Percentiles rank a stretch among this genome's conserved stretches.
Evolutionary conservation across 495 filamentous ascomycete species (phyloP).

Genomic region (Penicillium goetzii): DNA sequence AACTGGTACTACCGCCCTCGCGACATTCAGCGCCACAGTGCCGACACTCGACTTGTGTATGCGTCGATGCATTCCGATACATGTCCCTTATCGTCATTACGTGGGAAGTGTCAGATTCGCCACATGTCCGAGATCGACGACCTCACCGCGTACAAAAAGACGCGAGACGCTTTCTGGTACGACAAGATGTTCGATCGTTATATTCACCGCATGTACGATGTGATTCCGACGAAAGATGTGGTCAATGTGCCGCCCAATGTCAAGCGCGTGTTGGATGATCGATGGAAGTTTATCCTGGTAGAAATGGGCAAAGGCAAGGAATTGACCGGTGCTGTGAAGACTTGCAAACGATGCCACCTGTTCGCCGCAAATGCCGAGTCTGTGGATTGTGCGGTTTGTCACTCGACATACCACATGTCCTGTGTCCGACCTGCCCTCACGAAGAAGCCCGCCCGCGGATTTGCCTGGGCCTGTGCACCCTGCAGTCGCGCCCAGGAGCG

Average conservation of each 20-base stretch:
- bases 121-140: slow-evolving; percentile 86
- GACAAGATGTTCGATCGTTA: slow-evolving; percentile 98
- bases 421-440: slow-evolving; percentile 91
- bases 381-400: slow-evolving; percentile 94
- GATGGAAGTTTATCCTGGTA: slow-evolving; percentile 93
- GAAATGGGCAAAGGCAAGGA: slow-evolving; percentile 92
- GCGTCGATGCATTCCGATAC: slow-evolving; percentile 99
- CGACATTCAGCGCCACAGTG: slow-evolving; percentile 89
- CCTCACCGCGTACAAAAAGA: slow-evolving; percentile 80
- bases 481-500: slow-evolving; percentile 94
- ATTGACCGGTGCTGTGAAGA: slow-evolving; percentile 93
- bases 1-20: slow-evolving; percentile 99
- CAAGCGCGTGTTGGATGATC: slow-evolving; percentile 90
- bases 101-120: slow-evolving; percentile 86
- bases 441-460: slow-evolving; percentile 96
- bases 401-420: slow-evolving; percentile 96
- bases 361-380: slow-evolving; percentile 96
- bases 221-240: slow-evolving; percentile 87
- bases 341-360: slow-evolving; percentile 84
- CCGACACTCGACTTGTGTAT: slow-evolving; percentile 86
- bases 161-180: slow-evolving; percentile 89
- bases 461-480: slow-evolving; percentile 96
- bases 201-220: slow-evolving; percentile 96
- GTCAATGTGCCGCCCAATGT: slow-evolving; percentile 95
- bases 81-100: slow-evolving; percentile 86